phyloP scores from a whole-genome alignment of 768 basidiomycete species.

The Suillus plorans region DNA sequence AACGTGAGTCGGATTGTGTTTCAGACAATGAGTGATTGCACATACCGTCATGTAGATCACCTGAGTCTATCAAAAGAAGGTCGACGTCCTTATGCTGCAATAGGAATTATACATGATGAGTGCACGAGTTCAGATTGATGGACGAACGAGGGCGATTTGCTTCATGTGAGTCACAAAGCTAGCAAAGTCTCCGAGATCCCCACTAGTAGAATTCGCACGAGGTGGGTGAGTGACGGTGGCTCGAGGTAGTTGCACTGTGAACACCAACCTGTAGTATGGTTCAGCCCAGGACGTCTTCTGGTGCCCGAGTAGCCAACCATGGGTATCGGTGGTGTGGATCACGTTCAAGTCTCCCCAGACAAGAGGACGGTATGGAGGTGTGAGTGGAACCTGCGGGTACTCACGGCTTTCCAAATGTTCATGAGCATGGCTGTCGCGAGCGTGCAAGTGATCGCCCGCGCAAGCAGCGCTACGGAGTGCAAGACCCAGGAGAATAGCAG shows the following conservation, averaged over 20 bases:
- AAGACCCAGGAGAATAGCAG: conserved; percentile 18
- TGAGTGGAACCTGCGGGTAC: conserved; percentile 40
- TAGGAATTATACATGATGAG: not conserved
- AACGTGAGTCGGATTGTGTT: not conserved
- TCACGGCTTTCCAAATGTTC: conserved; percentile 34
- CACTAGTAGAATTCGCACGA: conserved; percentile 31
- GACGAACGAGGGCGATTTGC: conserved; percentile 56
- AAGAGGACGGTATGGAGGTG: conserved; percentile 65
- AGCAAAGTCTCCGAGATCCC: conserved; percentile 77
- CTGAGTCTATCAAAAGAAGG: conserved; percentile 78
- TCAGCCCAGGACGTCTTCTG: conserved; percentile 73
- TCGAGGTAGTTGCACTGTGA: not conserved
- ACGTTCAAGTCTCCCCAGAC: conserved; percentile 89
- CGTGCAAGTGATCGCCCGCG: conserved; percentile 11
- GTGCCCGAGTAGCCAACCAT: conserved; percentile 84
- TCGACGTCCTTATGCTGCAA: conserved; percentile 69
- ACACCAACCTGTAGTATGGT: conserved; percentile 63
- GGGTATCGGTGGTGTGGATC: conserved; percentile 82
- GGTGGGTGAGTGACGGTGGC: not conserved
- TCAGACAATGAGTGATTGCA: not conserved
- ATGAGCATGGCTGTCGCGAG: conserved; percentile 30
- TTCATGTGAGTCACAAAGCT: conserved; percentile 87
- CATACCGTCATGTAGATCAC: conserved; percentile 69
- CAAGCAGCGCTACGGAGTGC: conserved; percentile 16
- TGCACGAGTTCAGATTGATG: not conserved